A percentile compares a stretch with the other conserved stretches of the same genome.
Conservation (phyloP, 2,329 filamentous ascomycete species). For the Microsporum ferrugineum region DNA sequence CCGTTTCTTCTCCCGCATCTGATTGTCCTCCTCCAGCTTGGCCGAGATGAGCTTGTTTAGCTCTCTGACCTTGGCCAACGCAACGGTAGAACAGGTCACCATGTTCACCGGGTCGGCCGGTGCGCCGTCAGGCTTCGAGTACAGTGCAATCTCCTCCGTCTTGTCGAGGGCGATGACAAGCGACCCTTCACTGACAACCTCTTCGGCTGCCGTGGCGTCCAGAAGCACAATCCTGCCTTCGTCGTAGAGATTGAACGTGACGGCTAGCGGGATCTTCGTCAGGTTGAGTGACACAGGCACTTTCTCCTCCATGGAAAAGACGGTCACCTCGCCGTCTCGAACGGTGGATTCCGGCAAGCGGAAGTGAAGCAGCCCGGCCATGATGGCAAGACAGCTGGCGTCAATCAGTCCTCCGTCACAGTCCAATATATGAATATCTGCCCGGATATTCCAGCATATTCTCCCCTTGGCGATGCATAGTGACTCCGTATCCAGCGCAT, state of each 20-base stretch:
- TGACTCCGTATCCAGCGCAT: conserved; percentile 88
- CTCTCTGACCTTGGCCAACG: conserved; percentile 68
- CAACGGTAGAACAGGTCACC: conserved; percentile 62
- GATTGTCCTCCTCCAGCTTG: conserved; percentile 65
- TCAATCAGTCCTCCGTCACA: conserved; percentile 88
- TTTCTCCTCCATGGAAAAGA: conserved; percentile 73
- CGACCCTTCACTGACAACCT: conserved; percentile 51
- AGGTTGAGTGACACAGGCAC: conserved; percentile 84
- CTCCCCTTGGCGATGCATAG: conserved; percentile 82
- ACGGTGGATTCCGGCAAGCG: conserved; percentile 80
- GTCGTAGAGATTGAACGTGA: conserved; percentile 75
- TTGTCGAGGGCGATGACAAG: conserved; percentile 73
- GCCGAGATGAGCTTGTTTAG: conserved; percentile 62
- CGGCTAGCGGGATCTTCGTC: conserved; percentile 81
- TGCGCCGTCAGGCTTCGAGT: conserved; percentile 78
- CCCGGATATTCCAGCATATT: conserved; percentile 84
- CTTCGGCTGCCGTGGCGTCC: conserved; percentile 40
- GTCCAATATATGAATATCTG: conserved; percentile 81
- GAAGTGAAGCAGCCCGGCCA: conserved; percentile 84
- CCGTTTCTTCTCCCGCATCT: conserved; percentile 50
- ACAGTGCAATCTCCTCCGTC: conserved; percentile 80
- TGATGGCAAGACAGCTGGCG: conserved; percentile 70
- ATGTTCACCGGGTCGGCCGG: conserved; percentile 69
- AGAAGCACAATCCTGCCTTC: conserved; percentile 34
- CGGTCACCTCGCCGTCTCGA: conserved; percentile 69